Percentiles rank a stretch among this genome's conserved stretches.
phyloP scores from a whole-genome alignment of 179 eudicot species.

The Silene coronaria region DNA sequence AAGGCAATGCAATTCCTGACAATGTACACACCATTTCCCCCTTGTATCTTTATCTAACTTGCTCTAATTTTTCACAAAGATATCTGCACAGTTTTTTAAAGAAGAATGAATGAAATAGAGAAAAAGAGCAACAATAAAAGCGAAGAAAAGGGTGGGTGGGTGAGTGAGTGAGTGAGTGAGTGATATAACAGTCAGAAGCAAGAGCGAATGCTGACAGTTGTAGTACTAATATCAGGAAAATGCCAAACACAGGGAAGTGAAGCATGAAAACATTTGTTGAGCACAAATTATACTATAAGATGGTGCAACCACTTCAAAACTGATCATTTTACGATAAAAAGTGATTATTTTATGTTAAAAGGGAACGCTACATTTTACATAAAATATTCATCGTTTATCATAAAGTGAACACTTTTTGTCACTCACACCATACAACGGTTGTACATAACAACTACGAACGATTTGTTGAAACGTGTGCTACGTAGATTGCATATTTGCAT shows the following conservation, averaged over 20 bases:
- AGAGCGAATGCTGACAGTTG: slow-evolving; percentile 14
- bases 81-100: slow-evolving; percentile 11
- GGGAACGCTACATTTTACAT: too few relatives aligned
- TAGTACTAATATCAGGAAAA: not conserved
- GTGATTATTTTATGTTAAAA: too few relatives aligned
- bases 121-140: slow-evolving; percentile 1
- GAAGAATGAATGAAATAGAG: slow-evolving; percentile 8
- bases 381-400: too few relatives aligned
- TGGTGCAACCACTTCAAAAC: too few relatives aligned
- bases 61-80: not conserved
- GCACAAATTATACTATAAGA: not conserved
- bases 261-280: slow-evolving; percentile 10
- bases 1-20: slow-evolving; percentile 45
- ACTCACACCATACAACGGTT: too few relatives aligned
- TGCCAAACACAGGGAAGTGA: not conserved
- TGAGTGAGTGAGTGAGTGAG: not conserved
- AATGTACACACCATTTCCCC: slow-evolving; percentile 43
- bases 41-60: not conserved
- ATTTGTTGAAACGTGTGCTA: slow-evolving; percentile 24
- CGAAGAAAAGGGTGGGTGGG: not conserved
- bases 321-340: too few relatives aligned
- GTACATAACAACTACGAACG: too few relatives aligned
- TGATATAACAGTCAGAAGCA: slow-evolving; percentile 9
- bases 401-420: too few relatives aligned
- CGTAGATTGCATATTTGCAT: slow-evolving; percentile 22